phyloP scores from a whole-genome alignment of 2,329 filamentous ascomycete species.

The Alternaria infectoria region DNA sequence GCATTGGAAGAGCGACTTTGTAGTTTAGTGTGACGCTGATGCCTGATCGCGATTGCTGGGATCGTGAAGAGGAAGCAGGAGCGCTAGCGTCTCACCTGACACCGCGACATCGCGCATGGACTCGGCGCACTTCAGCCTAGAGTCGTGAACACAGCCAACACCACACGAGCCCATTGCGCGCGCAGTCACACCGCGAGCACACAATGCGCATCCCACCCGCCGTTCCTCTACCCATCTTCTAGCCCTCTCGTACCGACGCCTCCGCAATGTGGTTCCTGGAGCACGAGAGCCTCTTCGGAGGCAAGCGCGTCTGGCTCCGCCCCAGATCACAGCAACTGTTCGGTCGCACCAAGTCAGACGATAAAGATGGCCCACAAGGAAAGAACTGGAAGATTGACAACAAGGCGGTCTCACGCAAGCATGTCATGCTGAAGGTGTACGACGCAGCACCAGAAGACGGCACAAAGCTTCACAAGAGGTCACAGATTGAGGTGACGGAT shows the following conservation, averaged over 20 bases:
- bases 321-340: conserved; percentile 87
- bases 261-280: conserved; percentile 60
- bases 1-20: background rate
- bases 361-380: conserved; percentile 39
- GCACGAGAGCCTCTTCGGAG: conserved; percentile 61
- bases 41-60: background rate
- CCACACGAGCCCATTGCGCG: background rate
- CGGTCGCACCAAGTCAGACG: conserved; percentile 75
- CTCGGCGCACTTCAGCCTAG: conserved; percentile 1
- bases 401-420: conserved; percentile 86
- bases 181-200: background rate
- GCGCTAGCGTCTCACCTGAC: conserved; percentile 13
- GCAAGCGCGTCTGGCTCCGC: conserved; percentile 79
- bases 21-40: background rate
- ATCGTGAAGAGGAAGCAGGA: background rate
- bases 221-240: background rate
- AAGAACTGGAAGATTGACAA: conserved; percentile 68
- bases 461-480: conserved; percentile 68
- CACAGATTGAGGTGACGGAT: conserved; percentile 76
- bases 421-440: conserved; percentile 78
- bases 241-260: background rate
- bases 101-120: conserved; percentile 10
- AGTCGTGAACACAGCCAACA: background rate
- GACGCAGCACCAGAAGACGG: conserved; percentile 70
- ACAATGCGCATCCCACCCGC: background rate